Evolutionary conservation across 345 rosid genomes (phyloP).

Genomic region (Isatis tinctoria): DNA sequence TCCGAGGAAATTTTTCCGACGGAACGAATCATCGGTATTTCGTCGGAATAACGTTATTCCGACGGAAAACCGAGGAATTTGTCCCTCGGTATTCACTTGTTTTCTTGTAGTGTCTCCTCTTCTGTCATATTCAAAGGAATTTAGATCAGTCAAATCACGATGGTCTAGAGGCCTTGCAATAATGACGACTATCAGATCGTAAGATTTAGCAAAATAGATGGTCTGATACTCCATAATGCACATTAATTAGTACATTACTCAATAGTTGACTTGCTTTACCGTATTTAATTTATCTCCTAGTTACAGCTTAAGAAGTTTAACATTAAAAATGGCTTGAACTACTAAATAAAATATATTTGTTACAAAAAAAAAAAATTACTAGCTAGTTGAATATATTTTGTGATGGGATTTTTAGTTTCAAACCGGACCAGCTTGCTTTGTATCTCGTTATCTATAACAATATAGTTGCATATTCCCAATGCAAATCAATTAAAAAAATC

Average conservation of each 20-base stretch:
- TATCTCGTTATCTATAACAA: not conserved
- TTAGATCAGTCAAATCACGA: not conserved
- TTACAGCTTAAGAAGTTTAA: not conserved
- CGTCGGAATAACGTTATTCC: too few relatives aligned
- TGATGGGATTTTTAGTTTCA: not conserved
- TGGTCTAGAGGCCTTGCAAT: not conserved
- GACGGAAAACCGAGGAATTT: too few relatives aligned
- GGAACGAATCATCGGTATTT: too few relatives aligned
- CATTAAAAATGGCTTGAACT: not conserved
- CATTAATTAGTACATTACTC: not conserved
- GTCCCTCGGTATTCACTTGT: too few relatives aligned
- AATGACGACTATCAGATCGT: not conserved
- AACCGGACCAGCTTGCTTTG: too few relatives aligned
- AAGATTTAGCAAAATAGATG: not conserved
- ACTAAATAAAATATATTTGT: not conserved
- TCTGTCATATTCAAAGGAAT: not conserved
- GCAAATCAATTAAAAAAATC: not conserved
- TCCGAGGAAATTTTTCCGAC: too few relatives aligned
- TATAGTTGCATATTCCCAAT: not conserved
- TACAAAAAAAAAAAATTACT: too few relatives aligned
- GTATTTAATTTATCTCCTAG: not conserved
- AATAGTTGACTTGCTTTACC: not conserved
- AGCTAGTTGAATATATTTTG: not conserved
- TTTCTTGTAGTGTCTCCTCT: too few relatives aligned
- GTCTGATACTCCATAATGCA: not conserved